Conservation (phyloP, 75 land plant species). For the Selaginella tamariscina region DNA sequence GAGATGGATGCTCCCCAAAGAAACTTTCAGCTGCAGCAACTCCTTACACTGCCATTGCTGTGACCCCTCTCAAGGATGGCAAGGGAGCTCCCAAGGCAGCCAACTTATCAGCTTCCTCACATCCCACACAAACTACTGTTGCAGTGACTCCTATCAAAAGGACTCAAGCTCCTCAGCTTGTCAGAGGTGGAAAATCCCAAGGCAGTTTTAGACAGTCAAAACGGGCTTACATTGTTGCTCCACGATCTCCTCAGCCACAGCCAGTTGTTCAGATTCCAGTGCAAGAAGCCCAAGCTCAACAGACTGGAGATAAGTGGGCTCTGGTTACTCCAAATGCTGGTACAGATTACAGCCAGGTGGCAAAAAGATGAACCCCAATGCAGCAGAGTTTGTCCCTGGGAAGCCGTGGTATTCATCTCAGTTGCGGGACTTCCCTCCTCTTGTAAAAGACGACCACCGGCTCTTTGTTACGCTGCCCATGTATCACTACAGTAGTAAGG, state of each 20-base stretch:
- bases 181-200: slow-evolving; percentile 9
- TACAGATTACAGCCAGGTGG: slow-evolving; percentile 17
- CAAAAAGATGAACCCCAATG: slow-evolving; percentile 35
- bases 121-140: slow-evolving; percentile 27
- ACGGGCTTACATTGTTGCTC: not conserved
- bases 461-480: not conserved
- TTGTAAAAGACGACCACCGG: not conserved
- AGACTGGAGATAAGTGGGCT: not conserved
- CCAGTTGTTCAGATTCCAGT: not conserved
- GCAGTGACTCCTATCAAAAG: slow-evolving; percentile 40
- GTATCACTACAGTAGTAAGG: not conserved
- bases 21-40: slow-evolving; percentile 64
- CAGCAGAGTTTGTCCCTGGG: slow-evolving; percentile 40
- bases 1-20: slow-evolving; percentile 19
- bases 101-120: slow-evolving; percentile 38
- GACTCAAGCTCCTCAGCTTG: slow-evolving; percentile 23
- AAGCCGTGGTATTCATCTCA: not conserved
- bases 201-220: not conserved
- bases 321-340: not conserved
- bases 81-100: slow-evolving; percentile 24
- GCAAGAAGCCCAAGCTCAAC: not conserved
- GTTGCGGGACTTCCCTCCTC: not conserved
- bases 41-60: slow-evolving; percentile 49
- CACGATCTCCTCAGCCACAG: not conserved
- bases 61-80: slow-evolving; percentile 23